Conservation (phyloP, 345 rosid genomes). For the Turritis glabra region DNA sequence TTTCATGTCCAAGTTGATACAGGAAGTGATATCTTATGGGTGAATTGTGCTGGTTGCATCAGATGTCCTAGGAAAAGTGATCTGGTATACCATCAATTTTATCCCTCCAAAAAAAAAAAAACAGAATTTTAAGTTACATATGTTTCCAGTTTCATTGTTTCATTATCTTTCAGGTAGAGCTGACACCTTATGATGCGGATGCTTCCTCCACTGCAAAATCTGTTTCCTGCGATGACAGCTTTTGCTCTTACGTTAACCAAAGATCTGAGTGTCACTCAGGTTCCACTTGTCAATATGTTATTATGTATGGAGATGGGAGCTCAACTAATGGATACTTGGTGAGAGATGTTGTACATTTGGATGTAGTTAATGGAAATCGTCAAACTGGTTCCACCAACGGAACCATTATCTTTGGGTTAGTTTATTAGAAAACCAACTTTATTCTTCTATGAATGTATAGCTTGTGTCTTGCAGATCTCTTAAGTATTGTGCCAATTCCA, state of each 20-base stretch:
- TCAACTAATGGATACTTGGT: constrained; percentile 73
- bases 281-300: constrained; percentile 58
- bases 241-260: constrained; percentile 55
- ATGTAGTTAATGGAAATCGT: constrained; percentile 60
- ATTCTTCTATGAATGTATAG: background rate
- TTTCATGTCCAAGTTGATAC: constrained; percentile 90
- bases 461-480: background rate
- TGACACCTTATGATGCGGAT: constrained; percentile 58
- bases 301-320: constrained; percentile 82
- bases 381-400: constrained; percentile 57
- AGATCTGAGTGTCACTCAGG: constrained; percentile 62
- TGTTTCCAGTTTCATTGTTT: background rate
- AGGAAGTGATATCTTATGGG: constrained; percentile 95
- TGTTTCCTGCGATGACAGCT: constrained; percentile 57
- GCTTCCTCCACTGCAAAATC: constrained; percentile 51
- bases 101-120: no score
- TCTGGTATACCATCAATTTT: constrained; percentile 49
- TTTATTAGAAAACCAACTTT: background rate
- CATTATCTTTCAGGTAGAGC: constrained; percentile 49
- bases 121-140: background rate
- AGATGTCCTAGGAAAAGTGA: constrained; percentile 79
- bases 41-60: constrained; percentile 74
- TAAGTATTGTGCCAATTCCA: background rate
- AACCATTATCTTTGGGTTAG: constrained; percentile 75
- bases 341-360: constrained; percentile 55